Base-by-base conservation (phyloP, 805 yeast species). In the Soucietia sequanensis region DNA sequence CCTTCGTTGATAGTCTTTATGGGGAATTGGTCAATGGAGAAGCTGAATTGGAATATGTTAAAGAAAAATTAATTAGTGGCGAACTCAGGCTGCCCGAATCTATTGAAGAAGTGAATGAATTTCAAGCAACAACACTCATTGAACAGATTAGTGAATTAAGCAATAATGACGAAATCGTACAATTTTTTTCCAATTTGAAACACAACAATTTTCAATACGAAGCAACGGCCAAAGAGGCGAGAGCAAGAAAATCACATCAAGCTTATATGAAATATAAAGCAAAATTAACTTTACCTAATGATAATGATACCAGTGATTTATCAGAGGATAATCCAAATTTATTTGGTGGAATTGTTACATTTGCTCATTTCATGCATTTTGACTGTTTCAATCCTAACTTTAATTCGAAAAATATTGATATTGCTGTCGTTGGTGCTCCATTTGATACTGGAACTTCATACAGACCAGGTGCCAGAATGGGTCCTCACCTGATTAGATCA, bases 271-370 rank as follows among this genome's bases (percentile, higher is more conserved):
- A 35, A 15, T 33, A 37, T 26, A 39, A 48, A 20, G 37, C 52
- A 11, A 51, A 53, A 27, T 26, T 60, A 25, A 44, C 46, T 4
- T 47, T 59, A 5, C 72, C 73, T 1, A 41, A 47, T 23, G 58
- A 58, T 27, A 70, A 66, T 36, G 65, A 62, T 25, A 60, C 68
- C 5, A 38, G 50, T 2, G 71, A 65, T 31, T 43, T 58, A 11
- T 20, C 32, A 9, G 43, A 38, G 18, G 44, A 42, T 4, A 18
- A 29, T 5, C 25, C 16, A 7, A 47, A 41, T 18, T 34, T 59
- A 34, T 74, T 72, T 45, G 76, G 79, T 2, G 81, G 81, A 4
- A 68, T 76, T 23, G 60, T 72, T 14, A 70, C 81, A 1, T 78
- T 73, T 58, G 84, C 75, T 1, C 78, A 75, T 37, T 56, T 70